Evolutionary conservation across 2,329 filamentous ascomycete genomes (phyloP).

Genomic region (Phyllosticta capitalensis): DNA sequence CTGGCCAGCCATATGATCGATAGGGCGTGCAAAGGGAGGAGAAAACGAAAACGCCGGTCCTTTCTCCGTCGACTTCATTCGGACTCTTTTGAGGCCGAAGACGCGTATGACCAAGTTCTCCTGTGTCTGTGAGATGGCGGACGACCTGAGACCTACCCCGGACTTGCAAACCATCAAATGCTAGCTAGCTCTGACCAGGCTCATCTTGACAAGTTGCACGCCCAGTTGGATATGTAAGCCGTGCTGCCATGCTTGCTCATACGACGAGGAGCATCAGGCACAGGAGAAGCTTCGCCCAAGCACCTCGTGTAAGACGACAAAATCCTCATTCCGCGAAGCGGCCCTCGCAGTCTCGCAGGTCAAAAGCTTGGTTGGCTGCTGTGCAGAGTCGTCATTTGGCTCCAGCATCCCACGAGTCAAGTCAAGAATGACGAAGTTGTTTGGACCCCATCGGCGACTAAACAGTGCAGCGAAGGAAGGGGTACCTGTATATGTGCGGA

Average conservation of each 20-base stretch:
- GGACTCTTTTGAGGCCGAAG: not conserved
- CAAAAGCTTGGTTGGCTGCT: not conserved
- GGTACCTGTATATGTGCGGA: too few relatives aligned
- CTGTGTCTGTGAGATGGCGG: not conserved
- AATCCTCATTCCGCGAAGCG: not conserved
- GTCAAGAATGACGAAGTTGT: not conserved
- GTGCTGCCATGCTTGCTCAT: not conserved
- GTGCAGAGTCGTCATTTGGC: not conserved
- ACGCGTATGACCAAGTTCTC: not conserved
- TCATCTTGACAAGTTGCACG: not conserved
- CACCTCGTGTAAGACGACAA: not conserved
- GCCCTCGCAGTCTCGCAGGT: not conserved
- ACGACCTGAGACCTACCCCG: not conserved
- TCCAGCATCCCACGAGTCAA: not conserved
- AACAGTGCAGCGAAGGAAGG: not conserved
- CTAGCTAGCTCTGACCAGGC: not conserved
- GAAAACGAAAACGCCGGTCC: not conserved
- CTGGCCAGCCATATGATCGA: not conserved
- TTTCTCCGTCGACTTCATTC: not conserved
- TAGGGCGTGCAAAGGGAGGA: not conserved
- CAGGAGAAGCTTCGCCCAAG: not conserved
- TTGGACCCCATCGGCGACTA: not conserved
- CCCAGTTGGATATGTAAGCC: not conserved
- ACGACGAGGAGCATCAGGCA: not conserved
- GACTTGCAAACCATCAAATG: not conserved